These are phyloP conservation scores for Lasiodiplodia hormozganensis DNA, from an alignment of 2,329 filamentous ascomycete genomes.

Conservation along the genomic window DNA sequence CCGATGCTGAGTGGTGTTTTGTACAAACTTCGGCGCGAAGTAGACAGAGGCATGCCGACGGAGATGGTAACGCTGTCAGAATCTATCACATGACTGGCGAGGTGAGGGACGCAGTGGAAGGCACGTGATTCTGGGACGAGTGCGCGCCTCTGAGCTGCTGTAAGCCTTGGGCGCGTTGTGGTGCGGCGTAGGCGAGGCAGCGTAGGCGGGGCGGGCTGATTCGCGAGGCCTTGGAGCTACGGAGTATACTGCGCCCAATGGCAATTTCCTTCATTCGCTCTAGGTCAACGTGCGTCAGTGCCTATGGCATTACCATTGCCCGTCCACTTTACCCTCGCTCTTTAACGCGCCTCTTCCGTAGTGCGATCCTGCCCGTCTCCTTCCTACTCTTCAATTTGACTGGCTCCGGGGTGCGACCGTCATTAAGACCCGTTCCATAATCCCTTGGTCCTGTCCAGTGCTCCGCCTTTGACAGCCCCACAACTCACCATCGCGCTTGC, in stretches of 20 bases:
- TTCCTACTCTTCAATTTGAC: too few relatives aligned
- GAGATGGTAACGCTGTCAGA: background rate
- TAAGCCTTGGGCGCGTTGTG: background rate
- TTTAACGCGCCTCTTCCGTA: background rate
- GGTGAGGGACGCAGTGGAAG: background rate
- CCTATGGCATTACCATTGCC: too few relatives aligned
- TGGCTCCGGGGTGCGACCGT: too few relatives aligned
- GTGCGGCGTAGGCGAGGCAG: background rate
- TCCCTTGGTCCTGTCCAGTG: too few relatives aligned
- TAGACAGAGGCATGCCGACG: background rate
- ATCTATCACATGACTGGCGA: background rate
- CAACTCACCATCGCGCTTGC: too few relatives aligned
- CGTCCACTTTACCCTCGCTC: background rate
- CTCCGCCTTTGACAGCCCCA: too few relatives aligned
- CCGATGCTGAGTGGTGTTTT: too few relatives aligned
- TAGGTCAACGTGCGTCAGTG: background rate
- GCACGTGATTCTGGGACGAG: too few relatives aligned
- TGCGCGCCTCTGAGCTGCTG: background rate
- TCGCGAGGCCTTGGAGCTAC: background rate
- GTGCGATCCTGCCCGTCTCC: background rate
- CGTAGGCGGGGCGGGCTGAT: too few relatives aligned
- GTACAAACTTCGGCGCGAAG: too few relatives aligned
- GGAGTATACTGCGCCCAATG: slow-evolving; percentile 9
- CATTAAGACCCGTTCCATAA: too few relatives aligned
- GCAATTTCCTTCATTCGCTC: background rate